These are phyloP conservation scores for Graphilbum sp. DNA, from an alignment of 2,329 filamentous ascomycete genomes.

Conservation along the genomic window DNA sequence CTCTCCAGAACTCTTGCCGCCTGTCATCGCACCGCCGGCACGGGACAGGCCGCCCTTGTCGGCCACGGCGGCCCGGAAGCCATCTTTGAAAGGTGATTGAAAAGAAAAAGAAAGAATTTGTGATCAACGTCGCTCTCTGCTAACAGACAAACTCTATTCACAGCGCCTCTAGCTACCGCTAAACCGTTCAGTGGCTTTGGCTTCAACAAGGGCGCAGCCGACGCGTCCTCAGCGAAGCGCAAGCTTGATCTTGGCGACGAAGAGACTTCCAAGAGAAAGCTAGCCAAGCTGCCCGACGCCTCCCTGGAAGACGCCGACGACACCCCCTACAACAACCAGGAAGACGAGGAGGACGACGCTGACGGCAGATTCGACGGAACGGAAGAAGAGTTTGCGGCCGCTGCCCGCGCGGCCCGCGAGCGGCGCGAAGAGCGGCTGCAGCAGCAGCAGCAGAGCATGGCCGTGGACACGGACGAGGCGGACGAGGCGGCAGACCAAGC, in stretches of 20 bases:
- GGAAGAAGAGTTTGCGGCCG: conserved; percentile 77
- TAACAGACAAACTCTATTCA: too few species aligned
- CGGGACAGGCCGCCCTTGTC: conserved; percentile 14
- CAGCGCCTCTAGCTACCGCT: conserved; percentile 12
- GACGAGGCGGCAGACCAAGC: neutral
- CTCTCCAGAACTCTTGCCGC: conserved; percentile 35
- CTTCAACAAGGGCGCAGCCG: conserved; percentile 44
- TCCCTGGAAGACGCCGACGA: conserved; percentile 47
- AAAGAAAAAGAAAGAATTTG: neutral
- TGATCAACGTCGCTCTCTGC: too few species aligned
- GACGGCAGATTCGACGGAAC: conserved; percentile 63
- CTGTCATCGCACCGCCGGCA: conserved; percentile 23
- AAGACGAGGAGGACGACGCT: conserved; percentile 47
- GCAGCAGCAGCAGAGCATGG: conserved; percentile 30
- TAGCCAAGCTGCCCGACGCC: conserved; percentile 75
- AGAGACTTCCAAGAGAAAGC: conserved; percentile 69
- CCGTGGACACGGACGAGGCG: conserved; percentile 25
- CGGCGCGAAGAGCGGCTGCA: conserved; percentile 55
- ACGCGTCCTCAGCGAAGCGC: conserved; percentile 49
- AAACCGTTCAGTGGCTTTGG: conserved; percentile 68
- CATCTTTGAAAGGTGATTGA: too few species aligned
- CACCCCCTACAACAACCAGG: conserved; percentile 41
- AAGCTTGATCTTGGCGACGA: conserved; percentile 80
- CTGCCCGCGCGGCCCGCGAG: conserved; percentile 71
- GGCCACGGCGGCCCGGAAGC: too few species aligned